A percentile compares a stretch with the other conserved stretches of the same genome.
phyloP scores from a whole-genome alignment of 2,329 filamentous ascomycete genomes.

The Clarireedia paspali region DNA sequence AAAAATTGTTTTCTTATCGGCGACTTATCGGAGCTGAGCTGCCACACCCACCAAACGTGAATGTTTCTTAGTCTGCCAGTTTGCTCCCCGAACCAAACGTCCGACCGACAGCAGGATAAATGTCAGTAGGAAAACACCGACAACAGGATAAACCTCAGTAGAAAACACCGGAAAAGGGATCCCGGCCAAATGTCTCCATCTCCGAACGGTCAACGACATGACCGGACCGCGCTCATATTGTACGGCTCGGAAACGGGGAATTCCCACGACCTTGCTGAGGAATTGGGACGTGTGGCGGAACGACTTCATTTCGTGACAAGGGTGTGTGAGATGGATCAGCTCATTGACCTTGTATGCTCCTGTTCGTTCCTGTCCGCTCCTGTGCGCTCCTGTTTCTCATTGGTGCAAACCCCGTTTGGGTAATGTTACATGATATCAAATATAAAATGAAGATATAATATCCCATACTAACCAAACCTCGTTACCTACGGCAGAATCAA shows the following conservation, averaged over 20 bases:
- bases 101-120: too few relatives aligned
- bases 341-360: slow-evolving; percentile 61
- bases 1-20: background rate
- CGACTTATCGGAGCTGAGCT: too few relatives aligned
- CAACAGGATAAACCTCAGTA: too few relatives aligned
- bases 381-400: slow-evolving; percentile 30
- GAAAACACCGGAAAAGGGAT: too few relatives aligned
- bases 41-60: too few relatives aligned
- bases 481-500: slow-evolving; percentile 35
- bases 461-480: background rate
- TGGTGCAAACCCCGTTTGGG: background rate
- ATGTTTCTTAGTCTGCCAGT: too few relatives aligned
- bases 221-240: slow-evolving; percentile 58
- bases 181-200: background rate
- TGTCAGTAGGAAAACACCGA: too few relatives aligned
- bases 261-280: slow-evolving; percentile 82
- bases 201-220: slow-evolving; percentile 20
- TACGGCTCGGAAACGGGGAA: slow-evolving; percentile 97
- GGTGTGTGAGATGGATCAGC: slow-evolving; percentile 66
- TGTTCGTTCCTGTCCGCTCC: too few relatives aligned
- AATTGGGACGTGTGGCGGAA: slow-evolving; percentile 67
- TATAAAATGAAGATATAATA: background rate
- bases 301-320: slow-evolving; percentile 70
- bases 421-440: background rate
- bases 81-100: too few relatives aligned